Evolutionary conservation across 208 protist species (phyloP), one percentile per base, ranked within the genome.

Genomic region (Trypanosoma melophagium): DNA sequence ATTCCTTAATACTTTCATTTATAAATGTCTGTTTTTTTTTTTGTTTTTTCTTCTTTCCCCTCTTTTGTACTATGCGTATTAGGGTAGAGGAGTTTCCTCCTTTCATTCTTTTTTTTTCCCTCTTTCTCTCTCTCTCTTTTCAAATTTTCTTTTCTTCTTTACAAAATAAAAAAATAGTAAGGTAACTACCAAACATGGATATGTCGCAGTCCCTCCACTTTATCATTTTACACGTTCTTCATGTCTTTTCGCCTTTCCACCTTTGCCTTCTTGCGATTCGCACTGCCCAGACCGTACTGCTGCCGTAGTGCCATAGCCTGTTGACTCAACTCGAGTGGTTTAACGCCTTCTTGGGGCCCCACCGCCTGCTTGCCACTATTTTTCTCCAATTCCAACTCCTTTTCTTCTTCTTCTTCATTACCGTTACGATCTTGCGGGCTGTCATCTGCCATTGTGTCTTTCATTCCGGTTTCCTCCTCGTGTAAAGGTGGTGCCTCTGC

Each of bases 301-400:
- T 89, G 72, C 38, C 79, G 58, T n/a, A 89, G 71, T 35, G 83
- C 62, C 8, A 89, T 42, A 40, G 81, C 77, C 25, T 35, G 28
- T 35, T 35, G 28, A 35, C 28, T 5, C 28, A 35, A 35, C 28
- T 35, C 28, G 28, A 35, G 28, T 7, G 28, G 28, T 5, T 35
- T 35, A 35, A 35, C 28, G 28, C 70, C 41, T 35, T 74, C 61
- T 28, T 61, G 35, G 1, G 60, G 19, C 19, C 52, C 35, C 58
- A 75, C 55, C 35, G 56, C 51, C 13, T 53, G 60, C n/a, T 52
- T 25, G 14, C 21, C 50, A 24, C 28, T 31, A 28, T 28, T 53
- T 3, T 64, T 51, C 49, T 25, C 21, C 28, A 38, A 0, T 25
- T 22, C 25, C 16, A 56, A 7, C 13, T 13, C 16, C 17, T 66